Percentiles rank a stretch among this genome's conserved stretches.
These are phyloP conservation scores for Ogataea angusta DNA, from an alignment of 805 yeast species.

Conservation along the genomic window DNA sequence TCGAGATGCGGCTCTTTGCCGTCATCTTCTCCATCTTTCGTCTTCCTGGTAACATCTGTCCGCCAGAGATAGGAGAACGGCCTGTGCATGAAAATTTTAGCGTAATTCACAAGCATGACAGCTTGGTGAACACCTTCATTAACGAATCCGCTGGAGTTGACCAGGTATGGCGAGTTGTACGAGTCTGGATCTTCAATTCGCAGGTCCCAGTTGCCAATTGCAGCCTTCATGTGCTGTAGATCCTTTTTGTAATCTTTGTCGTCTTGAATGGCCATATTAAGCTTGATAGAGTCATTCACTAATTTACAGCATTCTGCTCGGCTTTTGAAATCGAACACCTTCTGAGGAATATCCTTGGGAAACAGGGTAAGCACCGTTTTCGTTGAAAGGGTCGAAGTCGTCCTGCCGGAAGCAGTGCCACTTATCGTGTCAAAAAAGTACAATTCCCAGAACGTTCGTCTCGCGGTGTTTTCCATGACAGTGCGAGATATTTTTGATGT, in stretches of 20 bases:
- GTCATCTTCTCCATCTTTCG: constrained; percentile 34
- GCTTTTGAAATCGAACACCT: constrained; percentile 44
- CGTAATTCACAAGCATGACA: constrained; percentile 45
- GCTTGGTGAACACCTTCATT: constrained; percentile 56
- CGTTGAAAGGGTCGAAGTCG: constrained; percentile 39
- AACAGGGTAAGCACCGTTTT: constrained; percentile 35
- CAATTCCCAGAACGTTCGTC: constrained; percentile 51
- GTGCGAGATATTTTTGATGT: constrained; percentile 19
- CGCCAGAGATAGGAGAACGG: constrained; percentile 54
- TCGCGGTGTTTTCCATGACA: constrained; percentile 33
- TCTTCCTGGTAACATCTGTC: constrained; percentile 41
- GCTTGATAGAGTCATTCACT: constrained; percentile 47
- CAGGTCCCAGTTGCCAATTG: constrained; percentile 50
- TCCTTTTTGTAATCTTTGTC: constrained; percentile 37
- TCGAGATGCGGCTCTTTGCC: constrained; percentile 29
- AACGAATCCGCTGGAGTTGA: constrained; percentile 41
- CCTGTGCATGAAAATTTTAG: constrained; percentile 52
- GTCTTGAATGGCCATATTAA: constrained; percentile 44
- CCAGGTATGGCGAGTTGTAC: constrained; percentile 40
- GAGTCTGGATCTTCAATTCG: constrained; percentile 42
- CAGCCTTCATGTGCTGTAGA: constrained; percentile 40
- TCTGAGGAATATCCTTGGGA: constrained; percentile 37
- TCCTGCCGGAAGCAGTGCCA: constrained; percentile 52
- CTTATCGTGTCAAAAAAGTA: constrained; percentile 50
- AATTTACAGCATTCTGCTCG: constrained; percentile 44